Evolutionary conservation across 1,139 yeast species (phyloP).

Genomic region (Suhomyces bolitotheri): DNA sequence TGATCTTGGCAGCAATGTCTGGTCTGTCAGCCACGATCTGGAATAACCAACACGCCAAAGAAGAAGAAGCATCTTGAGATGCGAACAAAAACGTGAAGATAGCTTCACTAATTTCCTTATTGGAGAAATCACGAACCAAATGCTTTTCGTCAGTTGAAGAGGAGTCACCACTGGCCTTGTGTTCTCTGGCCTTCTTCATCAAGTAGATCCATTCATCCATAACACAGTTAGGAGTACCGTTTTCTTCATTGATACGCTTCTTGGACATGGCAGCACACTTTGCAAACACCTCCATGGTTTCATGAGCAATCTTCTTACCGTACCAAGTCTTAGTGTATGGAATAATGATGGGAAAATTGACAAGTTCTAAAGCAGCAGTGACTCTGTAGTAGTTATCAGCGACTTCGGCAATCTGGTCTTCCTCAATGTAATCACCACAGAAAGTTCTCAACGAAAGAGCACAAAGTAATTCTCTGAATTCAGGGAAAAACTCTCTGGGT

Average conservation of each 20-base stretch:
- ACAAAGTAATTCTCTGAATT: conserved; percentile 93
- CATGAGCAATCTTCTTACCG: conserved; percentile 89
- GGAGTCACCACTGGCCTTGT: conserved; percentile 32
- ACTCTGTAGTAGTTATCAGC: conserved; percentile 90
- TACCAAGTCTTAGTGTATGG: conserved; percentile 98
- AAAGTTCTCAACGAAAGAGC: conserved; percentile 90
- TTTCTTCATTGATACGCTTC: conserved; percentile 65
- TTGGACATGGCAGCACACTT: conserved; percentile 86
- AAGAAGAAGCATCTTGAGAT: conserved; percentile 96
- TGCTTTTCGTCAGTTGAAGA: conserved; percentile 48
- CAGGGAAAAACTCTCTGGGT: conserved; percentile 80
- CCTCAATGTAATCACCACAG: conserved; percentile 93
- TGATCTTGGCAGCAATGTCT: conserved; percentile 76
- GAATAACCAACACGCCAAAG: conserved; percentile 98
- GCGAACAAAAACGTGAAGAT: conserved; percentile 95
- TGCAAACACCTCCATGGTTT: conserved; percentile 89
- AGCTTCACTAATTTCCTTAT: conserved; percentile 92
- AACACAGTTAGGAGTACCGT: conserved; percentile 80
- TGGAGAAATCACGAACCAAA: conserved; percentile 78
- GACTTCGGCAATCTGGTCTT: conserved; percentile 79
- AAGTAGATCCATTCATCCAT: conserved; percentile 93
- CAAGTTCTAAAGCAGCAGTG: conserved; percentile 94
- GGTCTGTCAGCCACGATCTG: conserved; percentile 95
- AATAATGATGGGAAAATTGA: conserved; percentile 92
- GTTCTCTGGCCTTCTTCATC: conserved; percentile 74